Evolutionary conservation across 2,329 filamentous ascomycete species (phyloP).

Genomic region (Eutypa lata): DNA sequence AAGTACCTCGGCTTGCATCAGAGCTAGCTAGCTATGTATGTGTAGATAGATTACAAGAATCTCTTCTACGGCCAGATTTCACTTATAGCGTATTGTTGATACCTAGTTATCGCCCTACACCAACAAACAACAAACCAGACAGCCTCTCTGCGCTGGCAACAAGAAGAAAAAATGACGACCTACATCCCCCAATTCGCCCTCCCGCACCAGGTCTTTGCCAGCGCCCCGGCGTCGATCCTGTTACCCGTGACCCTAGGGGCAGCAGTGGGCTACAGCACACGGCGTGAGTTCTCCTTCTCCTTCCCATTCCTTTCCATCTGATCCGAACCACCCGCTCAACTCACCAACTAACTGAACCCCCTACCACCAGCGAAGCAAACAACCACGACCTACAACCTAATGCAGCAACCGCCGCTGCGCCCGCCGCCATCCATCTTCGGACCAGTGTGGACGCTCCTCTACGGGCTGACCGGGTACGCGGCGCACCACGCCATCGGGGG

Average conservation of each 20-base stretch:
- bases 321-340: not conserved
- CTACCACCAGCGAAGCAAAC: slow-evolving; percentile 48
- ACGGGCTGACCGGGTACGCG: slow-evolving; percentile 82
- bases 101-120: no score
- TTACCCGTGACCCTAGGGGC: slow-evolving; percentile 72
- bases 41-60: no score
- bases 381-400: slow-evolving; percentile 58
- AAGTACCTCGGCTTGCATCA: no score
- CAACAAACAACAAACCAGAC: no score
- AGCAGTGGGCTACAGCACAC: slow-evolving; percentile 66
- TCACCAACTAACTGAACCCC: slow-evolving; percentile 2
- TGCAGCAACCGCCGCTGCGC: slow-evolving; percentile 65
- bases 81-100: no score
- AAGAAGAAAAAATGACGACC: slow-evolving; percentile 62
- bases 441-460: slow-evolving; percentile 65
- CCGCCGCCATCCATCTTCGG: slow-evolving; percentile 62
- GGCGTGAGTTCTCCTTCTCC: slow-evolving; percentile 47
- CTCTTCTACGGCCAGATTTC: no score
- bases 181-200: slow-evolving; percentile 74
- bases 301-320: slow-evolving; percentile 2
- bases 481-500: slow-evolving; percentile 70
- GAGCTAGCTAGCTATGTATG: no score
- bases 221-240: slow-evolving; percentile 69
- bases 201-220: slow-evolving; percentile 67
- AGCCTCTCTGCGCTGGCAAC: not conserved